These are phyloP conservation scores for Flaveria bidentis DNA, from an alignment of 129 eudicot species.

Conservation along the genomic window DNA sequence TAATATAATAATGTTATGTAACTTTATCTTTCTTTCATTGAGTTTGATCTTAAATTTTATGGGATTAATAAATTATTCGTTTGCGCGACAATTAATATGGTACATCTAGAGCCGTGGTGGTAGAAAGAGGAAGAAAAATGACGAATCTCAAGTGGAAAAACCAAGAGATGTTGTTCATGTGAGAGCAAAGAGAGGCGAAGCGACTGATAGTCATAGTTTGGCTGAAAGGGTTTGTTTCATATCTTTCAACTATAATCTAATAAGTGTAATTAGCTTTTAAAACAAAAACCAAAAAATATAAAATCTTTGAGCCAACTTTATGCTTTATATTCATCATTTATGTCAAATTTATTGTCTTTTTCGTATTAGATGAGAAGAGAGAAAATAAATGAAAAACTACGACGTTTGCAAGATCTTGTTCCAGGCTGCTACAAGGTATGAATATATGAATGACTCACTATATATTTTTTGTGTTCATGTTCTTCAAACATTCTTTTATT, in stretches of 20 bases:
- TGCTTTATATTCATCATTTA: background rate
- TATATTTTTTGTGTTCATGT: background rate
- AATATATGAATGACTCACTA: background rate
- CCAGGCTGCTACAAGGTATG: slow-evolving; percentile 93
- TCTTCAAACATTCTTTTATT: background rate
- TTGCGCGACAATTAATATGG: too few species aligned
- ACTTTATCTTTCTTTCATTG: background rate
- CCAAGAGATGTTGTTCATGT: slow-evolving; percentile 90
- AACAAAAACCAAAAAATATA: too few species aligned
- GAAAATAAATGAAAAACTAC: slow-evolving; percentile 78
- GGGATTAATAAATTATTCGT: background rate
- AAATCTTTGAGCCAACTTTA: background rate
- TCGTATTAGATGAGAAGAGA: slow-evolving; percentile 65
- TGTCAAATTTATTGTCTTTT: background rate
- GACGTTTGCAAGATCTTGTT: slow-evolving; percentile 83
- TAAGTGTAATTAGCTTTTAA: background rate
- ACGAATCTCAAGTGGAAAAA: slow-evolving; percentile 43
- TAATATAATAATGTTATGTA: background rate
- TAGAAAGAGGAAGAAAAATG: slow-evolving; percentile 67
- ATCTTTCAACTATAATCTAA: slow-evolving; percentile 11
- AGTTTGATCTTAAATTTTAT: background rate
- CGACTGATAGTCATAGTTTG: slow-evolving; percentile 96
- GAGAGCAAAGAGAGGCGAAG: slow-evolving; percentile 96
- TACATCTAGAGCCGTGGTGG: slow-evolving; percentile 47
- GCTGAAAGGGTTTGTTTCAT: slow-evolving; percentile 76